These are phyloP conservation scores for Malus fusca DNA, from an alignment of 306 rosid genomes.

Conservation along the genomic window DNA sequence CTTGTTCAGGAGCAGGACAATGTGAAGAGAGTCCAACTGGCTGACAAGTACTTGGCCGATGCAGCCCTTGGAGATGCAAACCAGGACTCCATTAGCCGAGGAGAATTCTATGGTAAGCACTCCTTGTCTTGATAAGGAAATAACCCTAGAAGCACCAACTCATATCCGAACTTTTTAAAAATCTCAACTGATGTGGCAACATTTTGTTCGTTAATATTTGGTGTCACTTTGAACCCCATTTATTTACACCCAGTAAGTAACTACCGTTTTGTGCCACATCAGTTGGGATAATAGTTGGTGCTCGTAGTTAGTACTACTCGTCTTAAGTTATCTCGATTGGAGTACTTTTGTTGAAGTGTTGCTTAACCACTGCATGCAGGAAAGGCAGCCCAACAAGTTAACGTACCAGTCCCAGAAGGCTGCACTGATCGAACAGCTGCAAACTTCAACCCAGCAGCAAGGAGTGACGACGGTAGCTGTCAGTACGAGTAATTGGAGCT, in stretches of 20 bases:
- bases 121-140: background rate
- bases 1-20: conserved; percentile 47
- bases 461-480: conserved; percentile 35
- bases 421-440: conserved; percentile 30
- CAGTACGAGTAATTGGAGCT: conserved; percentile 3
- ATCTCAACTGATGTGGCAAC: background rate
- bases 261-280: background rate
- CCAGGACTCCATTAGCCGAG: conserved; percentile 24
- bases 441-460: conserved; percentile 38
- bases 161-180: background rate
- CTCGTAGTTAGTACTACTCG: background rate
- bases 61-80: conserved; percentile 54
- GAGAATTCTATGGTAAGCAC: conserved; percentile 33
- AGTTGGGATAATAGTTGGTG: background rate
- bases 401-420: conserved; percentile 40
- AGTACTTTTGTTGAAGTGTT: background rate
- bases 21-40: conserved; percentile 46
- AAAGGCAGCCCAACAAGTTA: conserved; percentile 35
- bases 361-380: conserved; percentile 20
- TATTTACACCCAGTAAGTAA: background rate
- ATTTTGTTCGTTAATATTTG: background rate
- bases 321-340: background rate
- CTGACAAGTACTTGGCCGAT: conserved; percentile 36
- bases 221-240: background rate
- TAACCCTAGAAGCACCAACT: background rate